Evolutionary conservation across 78 protist species (phyloP).

Genomic region (Cyanophora paradoxa): DNA sequence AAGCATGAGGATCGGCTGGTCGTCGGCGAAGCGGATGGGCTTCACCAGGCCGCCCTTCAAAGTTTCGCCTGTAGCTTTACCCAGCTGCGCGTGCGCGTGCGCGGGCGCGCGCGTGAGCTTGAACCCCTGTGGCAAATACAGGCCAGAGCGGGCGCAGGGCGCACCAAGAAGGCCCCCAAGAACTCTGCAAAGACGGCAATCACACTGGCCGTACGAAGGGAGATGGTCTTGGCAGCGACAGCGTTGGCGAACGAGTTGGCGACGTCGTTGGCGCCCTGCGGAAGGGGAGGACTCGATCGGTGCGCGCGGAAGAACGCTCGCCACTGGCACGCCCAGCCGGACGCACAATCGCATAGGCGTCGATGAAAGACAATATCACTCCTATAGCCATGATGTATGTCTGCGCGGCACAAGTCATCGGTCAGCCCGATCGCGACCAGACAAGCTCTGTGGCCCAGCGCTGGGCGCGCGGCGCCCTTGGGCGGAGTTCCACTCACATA

Average conservation of each 20-base stretch:
- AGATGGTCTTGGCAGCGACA: constrained; percentile 6
- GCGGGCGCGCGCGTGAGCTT: neutral
- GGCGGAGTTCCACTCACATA: too few relatives aligned
- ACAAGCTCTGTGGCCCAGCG: too few relatives aligned
- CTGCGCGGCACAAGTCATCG: too few relatives aligned
- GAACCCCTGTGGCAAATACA: neutral
- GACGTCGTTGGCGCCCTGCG: too few relatives aligned
- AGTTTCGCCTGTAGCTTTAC: neutral
- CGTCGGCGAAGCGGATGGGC: neutral
- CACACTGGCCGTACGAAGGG: neutral
- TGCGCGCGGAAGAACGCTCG: too few relatives aligned
- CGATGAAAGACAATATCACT: too few relatives aligned
- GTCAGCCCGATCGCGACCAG: too few relatives aligned
- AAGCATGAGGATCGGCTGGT: constrained; percentile 22
- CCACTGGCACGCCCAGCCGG: too few relatives aligned
- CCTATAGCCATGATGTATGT: too few relatives aligned
- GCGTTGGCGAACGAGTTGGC: constrained; percentile 17
- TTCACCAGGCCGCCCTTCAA: neutral
- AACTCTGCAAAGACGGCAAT: constrained; percentile 24
- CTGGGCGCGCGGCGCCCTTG: too few relatives aligned
- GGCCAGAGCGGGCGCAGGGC: neutral
- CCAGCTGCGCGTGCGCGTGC: neutral
- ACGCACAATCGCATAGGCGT: constrained; percentile 28
- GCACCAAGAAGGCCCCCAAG: constrained; percentile 25
- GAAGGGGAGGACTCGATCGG: too few relatives aligned